Conservation (phyloP, 2,329 filamentous ascomycete genomes). For the Salinomyces thailandicus region DNA sequence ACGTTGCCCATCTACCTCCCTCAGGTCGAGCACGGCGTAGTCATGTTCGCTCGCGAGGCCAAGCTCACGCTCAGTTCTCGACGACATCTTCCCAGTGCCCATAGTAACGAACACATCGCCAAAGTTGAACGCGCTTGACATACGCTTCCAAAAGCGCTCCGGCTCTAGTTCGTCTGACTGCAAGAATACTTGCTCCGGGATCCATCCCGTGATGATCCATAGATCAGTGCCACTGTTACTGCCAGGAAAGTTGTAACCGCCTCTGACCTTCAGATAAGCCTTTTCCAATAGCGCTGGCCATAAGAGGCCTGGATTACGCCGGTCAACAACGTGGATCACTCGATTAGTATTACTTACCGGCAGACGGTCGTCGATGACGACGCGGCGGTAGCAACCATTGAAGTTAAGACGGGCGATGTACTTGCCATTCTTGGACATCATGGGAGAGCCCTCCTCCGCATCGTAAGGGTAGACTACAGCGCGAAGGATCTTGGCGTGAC, state of each 20-base stretch:
- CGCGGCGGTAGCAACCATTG: slow-evolving; percentile 82
- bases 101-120: slow-evolving; percentile 81
- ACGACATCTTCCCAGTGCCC: slow-evolving; percentile 73
- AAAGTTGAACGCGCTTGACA: slow-evolving; percentile 62
- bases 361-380: slow-evolving; percentile 80
- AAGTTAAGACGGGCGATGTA: slow-evolving; percentile 91
- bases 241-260: slow-evolving; percentile 94
- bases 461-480: slow-evolving; percentile 70
- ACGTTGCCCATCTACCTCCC: slow-evolving; percentile 51
- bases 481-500: slow-evolving; percentile 60
- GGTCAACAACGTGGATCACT: slow-evolving; percentile 77
- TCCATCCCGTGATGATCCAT: slow-evolving; percentile 89
- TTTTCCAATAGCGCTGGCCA: slow-evolving; percentile 95
- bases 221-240: slow-evolving; percentile 95
- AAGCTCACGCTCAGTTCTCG: slow-evolving; percentile 64
- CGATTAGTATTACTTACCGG: slow-evolving; percentile 65
- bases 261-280: slow-evolving; percentile 87
- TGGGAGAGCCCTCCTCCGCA: slow-evolving; percentile 44
- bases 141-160: slow-evolving; percentile 64
- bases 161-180: slow-evolving; percentile 74
- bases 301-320: slow-evolving; percentile 66
- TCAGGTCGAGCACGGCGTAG: slow-evolving; percentile 79
- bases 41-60: slow-evolving; percentile 86
- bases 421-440: slow-evolving; percentile 66
- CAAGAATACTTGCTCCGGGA: slow-evolving; percentile 88